These are phyloP conservation scores for Rhododendron kiyosumense DNA, from an alignment of 148 eudicot genomes.

Conservation along the genomic window DNA sequence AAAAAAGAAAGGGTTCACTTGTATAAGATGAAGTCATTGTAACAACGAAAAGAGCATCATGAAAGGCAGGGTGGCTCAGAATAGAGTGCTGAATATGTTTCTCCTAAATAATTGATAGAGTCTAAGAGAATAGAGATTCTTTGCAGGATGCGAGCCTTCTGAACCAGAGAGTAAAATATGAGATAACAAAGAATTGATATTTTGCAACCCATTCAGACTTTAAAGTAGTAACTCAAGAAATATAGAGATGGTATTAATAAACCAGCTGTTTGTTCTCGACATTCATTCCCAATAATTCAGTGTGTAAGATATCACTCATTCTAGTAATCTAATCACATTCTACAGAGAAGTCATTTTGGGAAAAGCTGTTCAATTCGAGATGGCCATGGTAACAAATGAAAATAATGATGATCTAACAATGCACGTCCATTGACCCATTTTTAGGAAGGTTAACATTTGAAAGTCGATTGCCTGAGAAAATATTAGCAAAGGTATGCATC, in stretches of 20 bases:
- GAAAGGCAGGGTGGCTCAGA: neutral
- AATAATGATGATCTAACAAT: neutral
- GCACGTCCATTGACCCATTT: neutral
- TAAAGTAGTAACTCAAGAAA: neutral
- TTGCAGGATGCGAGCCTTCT: neutral
- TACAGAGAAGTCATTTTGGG: neutral
- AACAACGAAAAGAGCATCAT: neutral
- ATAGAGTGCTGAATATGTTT: neutral
- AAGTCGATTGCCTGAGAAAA: neutral
- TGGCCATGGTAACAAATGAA: neutral
- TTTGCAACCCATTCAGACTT: neutral
- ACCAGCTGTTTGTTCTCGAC: neutral
- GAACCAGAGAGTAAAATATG: neutral
- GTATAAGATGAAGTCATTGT: neutral
- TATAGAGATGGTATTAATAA: neutral
- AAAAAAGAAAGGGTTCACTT: neutral
- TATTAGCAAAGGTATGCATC: conserved; percentile 1
- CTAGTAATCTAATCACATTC: neutral
- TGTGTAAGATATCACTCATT: neutral
- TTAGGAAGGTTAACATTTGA: neutral
- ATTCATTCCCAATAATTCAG: neutral
- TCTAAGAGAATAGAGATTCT: neutral
- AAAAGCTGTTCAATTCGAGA: neutral
- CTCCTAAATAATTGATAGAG: neutral
- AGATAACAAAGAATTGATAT: neutral